Evolutionary conservation across 305 asterid species (phyloP).

Genomic region (Solanum hybrid): DNA sequence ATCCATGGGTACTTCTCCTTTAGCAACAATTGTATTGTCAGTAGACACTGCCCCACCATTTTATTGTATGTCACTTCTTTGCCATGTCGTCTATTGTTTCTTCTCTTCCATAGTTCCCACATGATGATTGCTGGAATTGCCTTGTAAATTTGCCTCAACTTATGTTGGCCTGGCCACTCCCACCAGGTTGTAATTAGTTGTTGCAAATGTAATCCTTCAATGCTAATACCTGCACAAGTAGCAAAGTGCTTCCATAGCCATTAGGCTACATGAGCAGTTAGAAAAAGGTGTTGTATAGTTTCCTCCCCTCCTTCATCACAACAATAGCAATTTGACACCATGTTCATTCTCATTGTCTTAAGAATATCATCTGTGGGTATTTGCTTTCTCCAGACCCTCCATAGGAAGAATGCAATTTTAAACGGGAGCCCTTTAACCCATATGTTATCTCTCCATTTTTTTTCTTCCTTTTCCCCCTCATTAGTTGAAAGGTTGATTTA

Average conservation of each 20-base stretch:
- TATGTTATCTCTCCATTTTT: not conserved
- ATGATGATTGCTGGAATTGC: not conserved
- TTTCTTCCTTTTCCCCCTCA: not conserved
- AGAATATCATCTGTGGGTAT: not conserved
- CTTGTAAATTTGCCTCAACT: not conserved
- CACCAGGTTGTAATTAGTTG: not conserved
- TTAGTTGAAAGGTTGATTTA: not conserved
- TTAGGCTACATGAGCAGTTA: not conserved
- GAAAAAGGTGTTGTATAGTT: no score
- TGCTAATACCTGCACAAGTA: not conserved
- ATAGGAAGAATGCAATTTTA: not conserved
- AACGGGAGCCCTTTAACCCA: not conserved
- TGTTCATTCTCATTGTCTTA: not conserved
- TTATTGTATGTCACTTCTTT: not conserved
- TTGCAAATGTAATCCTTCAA: not conserved
- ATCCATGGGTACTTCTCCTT: not conserved
- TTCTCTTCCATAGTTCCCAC: no score
- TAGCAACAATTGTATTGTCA: not conserved
- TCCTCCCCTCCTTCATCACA: not conserved
- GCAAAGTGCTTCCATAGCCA: not conserved
- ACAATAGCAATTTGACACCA: not conserved
- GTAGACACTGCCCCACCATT: not conserved
- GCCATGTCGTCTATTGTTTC: no score
- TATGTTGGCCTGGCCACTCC: not conserved
- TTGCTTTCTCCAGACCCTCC: not conserved